Base-by-base conservation (phyloP, 1,139 yeast species). In the Kodamaea derodonti region DNA sequence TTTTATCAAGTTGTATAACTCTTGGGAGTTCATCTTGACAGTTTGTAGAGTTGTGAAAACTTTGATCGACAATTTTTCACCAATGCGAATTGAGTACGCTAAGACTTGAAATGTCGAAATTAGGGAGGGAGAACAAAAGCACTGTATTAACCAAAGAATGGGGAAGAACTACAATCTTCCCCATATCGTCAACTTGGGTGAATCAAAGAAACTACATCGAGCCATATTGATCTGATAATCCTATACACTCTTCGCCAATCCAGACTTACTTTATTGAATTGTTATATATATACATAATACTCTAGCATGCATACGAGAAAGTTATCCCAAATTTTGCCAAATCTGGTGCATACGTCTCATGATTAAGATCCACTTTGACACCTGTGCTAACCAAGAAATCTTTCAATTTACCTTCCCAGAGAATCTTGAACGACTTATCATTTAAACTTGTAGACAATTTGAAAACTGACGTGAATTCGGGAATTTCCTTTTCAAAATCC, bases 381-480 rank as follows among this genome's bases (percentile, higher is more conserved):
- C 97, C 97, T 1, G 92, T 75, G 35, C 88, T 80, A 4, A 90
- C 69, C 34, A 92, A 56, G 49, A 92, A 83, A 33, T 87, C 95
- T 49, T 84, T 80, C 49, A 77, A 76, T 43, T 85, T 72, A 0
- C 97, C 97, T 51, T 86, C 96, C 97, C 97, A 92, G 25, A 86
- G 60, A 4, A 88, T 36, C 39, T 78, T 79, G 7, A 85, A 49
- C 39, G 76, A 69, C 43, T 69, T 72, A 38, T 80, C 84, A 32
- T 76, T 78, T 16, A 86, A 48, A 33, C 90, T 80, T 0, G 95
- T 77, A 35, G 92, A 76, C 2, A 83, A 61, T 54, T 87, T 90
- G 46, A 88, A 58, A 10, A 87, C 95, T 40, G 86, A 80, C 1
- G 82, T 69, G 47, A 80, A 80, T 6, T 25, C 28, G 22, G 22